A percentile compares a stretch with the other conserved stretches of the same genome.
phyloP scores from a whole-genome alignment of 257 asterid genomes.

The Capsicum pubescens region DNA sequence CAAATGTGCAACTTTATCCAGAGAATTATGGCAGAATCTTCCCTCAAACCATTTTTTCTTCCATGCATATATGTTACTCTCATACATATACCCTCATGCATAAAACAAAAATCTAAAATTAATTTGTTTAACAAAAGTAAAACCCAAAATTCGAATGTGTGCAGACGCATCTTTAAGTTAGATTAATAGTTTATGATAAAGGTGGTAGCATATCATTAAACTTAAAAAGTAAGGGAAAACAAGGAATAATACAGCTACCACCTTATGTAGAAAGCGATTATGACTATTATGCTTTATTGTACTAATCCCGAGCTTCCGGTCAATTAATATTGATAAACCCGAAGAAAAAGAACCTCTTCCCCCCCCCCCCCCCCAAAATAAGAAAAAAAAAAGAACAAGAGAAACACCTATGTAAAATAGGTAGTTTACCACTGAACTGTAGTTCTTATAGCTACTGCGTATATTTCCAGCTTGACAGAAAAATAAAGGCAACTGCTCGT shows the following conservation, averaged over 20 bases:
- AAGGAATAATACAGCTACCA: conserved; percentile 8
- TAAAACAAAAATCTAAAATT: background rate
- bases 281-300: background rate
- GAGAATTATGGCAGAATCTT: background rate
- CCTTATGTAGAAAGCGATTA: background rate
- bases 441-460: background rate
- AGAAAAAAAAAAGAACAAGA: background rate
- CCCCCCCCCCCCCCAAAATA: too few species aligned
- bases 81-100: background rate
- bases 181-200: background rate
- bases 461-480: background rate
- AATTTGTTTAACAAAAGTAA: background rate
- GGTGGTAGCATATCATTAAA: background rate
- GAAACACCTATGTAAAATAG: background rate
- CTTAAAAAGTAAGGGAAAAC: background rate
- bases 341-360: background rate
- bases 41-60: background rate
- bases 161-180: background rate
- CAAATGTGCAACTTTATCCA: background rate
- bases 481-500: background rate
- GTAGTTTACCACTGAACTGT: background rate
- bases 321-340: background rate
- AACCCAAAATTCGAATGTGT: background rate
- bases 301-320: background rate
- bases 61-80: background rate